Percentiles rank a stretch among this genome's conserved stretches.
phyloP scores from a whole-genome alignment of 202 grass and related monocot genomes.

The Panicum hallii region DNA sequence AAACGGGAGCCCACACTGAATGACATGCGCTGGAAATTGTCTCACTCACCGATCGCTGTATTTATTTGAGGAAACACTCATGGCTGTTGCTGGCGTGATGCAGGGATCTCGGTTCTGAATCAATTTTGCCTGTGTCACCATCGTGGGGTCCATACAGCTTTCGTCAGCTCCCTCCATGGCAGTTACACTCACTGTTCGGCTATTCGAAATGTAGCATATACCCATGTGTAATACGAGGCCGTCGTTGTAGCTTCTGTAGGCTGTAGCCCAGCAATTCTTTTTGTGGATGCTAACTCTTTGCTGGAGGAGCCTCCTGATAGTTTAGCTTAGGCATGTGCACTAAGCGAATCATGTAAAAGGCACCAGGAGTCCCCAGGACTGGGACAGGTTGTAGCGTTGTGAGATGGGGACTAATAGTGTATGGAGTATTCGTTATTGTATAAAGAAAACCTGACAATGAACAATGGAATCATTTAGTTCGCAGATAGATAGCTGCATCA shows the following conservation, averaged over 20 bases:
- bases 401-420: background rate
- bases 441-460: constrained; percentile 26
- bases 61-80: constrained; percentile 28
- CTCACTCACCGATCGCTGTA: background rate
- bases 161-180: constrained; percentile 1
- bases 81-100: constrained; percentile 9
- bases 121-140: constrained; percentile 33
- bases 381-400: constrained; percentile 2
- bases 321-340: constrained; percentile 21
- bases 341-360: constrained; percentile 27
- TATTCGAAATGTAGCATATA: constrained; percentile 38
- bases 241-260: background rate
- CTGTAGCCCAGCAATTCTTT: constrained; percentile 34
- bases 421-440: constrained; percentile 35
- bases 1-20: constrained; percentile 52
- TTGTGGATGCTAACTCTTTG: constrained; percentile 22
- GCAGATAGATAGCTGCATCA: background rate
- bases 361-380: background rate
- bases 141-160: background rate
- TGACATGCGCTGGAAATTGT: background rate
- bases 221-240: constrained; percentile 40
- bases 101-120: constrained; percentile 17
- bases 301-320: background rate
- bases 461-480: background rate
- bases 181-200: background rate